Base-by-base conservation (phyloP, 2,329 filamentous ascomycete genomes). In the Ascomycota sp. region DNA sequence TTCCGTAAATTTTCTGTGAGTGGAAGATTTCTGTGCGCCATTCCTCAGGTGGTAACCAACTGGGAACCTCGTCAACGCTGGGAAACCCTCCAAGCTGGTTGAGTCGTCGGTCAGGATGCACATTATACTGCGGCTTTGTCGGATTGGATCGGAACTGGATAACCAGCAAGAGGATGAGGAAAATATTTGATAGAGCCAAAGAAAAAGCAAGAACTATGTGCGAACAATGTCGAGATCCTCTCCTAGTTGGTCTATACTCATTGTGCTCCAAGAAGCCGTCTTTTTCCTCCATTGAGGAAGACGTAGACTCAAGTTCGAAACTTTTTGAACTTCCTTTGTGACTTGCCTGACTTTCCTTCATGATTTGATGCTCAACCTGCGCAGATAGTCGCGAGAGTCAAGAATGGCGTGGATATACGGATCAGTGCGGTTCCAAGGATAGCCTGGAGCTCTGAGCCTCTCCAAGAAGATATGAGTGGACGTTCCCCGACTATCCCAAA, bases 21-120 rank as follows among this genome's bases (percentile, higher is more conserved):
- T 21, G 30, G 17, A 35, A 35, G 13, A 35, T 24, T 21, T 35
- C 33, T 9, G 33, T 32, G 12, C 33, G 33, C 33, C 33, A 35
- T 20, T 31, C 26, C 19, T 35, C 33, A 2, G 33, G 33, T 12
- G 33, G 33, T n/a, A 35, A 28, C 33, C 33, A 35, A 8, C 22
- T 20, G 3, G 30, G 33, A 7, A 19, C 15, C 8, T 11, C 15
- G 21, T 28, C 28, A 20, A 32, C 22, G 20, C 28, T 20, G 3
- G 33, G 32, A 23, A 26, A 22, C 10, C 32, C 32, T 5, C 32
- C 32, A 4, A 33, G 19, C 10, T 29, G 25, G 20, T 31, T 6
- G 6, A 28, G 31, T n/a, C 9, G 29, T 13, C n/a, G n/a, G n/a
- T n/a, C n/a, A n/a, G n/a, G n/a, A n/a, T 30, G 5, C 12, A 21